These are phyloP conservation scores for Debaryomycetaceae sp. DNA, from an alignment of 1,139 yeast genomes.

Conservation along the genomic window DNA sequence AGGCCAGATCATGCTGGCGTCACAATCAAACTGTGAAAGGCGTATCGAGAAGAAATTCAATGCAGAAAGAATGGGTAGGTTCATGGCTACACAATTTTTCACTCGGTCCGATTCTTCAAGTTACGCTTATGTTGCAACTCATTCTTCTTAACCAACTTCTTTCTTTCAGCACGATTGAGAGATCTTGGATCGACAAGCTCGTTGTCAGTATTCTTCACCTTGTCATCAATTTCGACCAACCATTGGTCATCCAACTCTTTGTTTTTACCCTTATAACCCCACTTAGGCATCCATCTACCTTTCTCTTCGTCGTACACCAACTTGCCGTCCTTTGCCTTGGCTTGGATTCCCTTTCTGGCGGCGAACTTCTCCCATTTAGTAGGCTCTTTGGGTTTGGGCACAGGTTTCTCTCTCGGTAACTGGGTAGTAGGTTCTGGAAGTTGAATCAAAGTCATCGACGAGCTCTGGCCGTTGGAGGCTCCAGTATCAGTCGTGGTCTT, in stretches of 20 bases:
- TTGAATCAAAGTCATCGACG: slow-evolving; percentile 77
- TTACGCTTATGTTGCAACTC: slow-evolving; percentile 85
- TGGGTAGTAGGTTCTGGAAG: slow-evolving; percentile 81
- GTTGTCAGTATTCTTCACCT: slow-evolving; percentile 58
- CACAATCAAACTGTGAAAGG: neutral
- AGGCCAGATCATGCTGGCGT: neutral
- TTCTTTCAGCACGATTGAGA: slow-evolving; percentile 76
- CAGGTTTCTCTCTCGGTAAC: slow-evolving; percentile 91
- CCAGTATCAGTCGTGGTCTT: slow-evolving; percentile 78
- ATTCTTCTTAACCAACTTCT: slow-evolving; percentile 81
- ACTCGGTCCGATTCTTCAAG: slow-evolving; percentile 37
- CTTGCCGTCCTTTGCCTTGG: slow-evolving; percentile 89
- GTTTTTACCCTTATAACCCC: slow-evolving; percentile 96
- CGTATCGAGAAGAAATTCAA: neutral
- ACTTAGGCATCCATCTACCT: slow-evolving; percentile 96
- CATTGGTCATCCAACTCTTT: slow-evolving; percentile 86
- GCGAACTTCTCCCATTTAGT: slow-evolving; percentile 99
- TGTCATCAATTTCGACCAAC: slow-evolving; percentile 91
- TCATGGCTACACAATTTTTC: neutral
- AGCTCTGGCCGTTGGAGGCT: slow-evolving; percentile 58
- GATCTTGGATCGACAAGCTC: slow-evolving; percentile 87
- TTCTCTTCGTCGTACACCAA: slow-evolving; percentile 84
- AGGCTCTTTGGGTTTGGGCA: slow-evolving; percentile 88
- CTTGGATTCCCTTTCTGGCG: slow-evolving; percentile 86
- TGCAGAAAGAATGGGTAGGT: neutral